Evolutionary conservation across 1,139 yeast species (phyloP).

Genomic region (Geotrichum europaeum): DNA sequence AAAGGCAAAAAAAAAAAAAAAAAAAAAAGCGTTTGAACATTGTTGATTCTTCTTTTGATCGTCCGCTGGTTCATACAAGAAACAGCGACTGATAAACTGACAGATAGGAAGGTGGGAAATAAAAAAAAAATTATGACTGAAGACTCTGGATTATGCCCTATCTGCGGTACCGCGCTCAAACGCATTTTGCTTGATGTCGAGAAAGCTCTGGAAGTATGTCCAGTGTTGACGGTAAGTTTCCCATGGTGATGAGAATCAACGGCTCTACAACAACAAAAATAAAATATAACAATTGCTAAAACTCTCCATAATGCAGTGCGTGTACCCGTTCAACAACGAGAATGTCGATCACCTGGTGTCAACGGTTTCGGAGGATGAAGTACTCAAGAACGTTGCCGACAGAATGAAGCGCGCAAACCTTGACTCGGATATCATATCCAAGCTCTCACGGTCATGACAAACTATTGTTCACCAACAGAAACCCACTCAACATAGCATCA

Average conservation of each 20-base stretch:
- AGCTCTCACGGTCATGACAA: slow-evolving; percentile 2
- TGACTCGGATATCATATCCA: slow-evolving; percentile 12
- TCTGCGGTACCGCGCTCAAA: slow-evolving; percentile 29
- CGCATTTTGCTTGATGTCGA: slow-evolving; percentile 35
- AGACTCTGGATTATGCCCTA: slow-evolving; percentile 27
- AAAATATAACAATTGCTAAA: not conserved
- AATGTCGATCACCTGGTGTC: slow-evolving; percentile 14
- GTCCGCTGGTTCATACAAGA: not conserved
- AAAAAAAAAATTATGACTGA: not conserved
- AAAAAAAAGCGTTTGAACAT: not conserved
- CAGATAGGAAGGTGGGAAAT: not conserved
- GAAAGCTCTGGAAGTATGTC: slow-evolving; percentile 34
- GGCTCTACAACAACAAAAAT: not conserved
- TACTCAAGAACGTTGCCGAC: slow-evolving; percentile 21
- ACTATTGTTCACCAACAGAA: not conserved
- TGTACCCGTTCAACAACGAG: slow-evolving; percentile 34
- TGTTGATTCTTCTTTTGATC: not conserved
- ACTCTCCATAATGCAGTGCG: slow-evolving; percentile 23
- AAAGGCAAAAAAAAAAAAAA: not conserved
- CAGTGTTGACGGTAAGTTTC: slow-evolving; percentile 23
- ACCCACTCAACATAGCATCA: not conserved
- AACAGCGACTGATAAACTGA: not conserved
- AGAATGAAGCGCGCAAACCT: slow-evolving; percentile 22
- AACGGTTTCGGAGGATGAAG: slow-evolving; percentile 20
- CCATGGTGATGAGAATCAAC: not conserved